These are phyloP conservation scores for Candida fluviatilis DNA, from an alignment of 805 yeast species.

Conservation along the genomic window DNA sequence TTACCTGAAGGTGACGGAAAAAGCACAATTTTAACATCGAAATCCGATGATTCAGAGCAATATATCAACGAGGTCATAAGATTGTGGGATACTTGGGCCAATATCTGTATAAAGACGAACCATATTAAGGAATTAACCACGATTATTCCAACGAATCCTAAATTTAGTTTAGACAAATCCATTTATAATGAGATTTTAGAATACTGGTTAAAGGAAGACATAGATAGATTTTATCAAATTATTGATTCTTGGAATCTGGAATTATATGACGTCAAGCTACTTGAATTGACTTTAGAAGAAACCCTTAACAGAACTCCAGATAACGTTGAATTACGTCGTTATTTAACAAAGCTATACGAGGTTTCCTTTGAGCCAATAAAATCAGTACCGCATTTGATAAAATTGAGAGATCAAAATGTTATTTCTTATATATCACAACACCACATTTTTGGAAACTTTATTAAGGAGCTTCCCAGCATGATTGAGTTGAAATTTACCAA, in stretches of 20 bases:
- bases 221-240: constrained; percentile 35
- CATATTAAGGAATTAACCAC: constrained; percentile 46
- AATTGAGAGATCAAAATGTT: constrained; percentile 49
- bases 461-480: constrained; percentile 48
- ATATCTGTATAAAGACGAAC: constrained; percentile 45
- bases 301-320: constrained; percentile 27
- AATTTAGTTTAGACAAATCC: constrained; percentile 26
- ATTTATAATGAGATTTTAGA: constrained; percentile 43
- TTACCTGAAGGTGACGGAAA: constrained; percentile 26
- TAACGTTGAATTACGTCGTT: constrained; percentile 30
- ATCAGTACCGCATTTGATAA: constrained; percentile 64
- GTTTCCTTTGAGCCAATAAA: constrained; percentile 52
- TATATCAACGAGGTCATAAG: constrained; percentile 19
- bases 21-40: constrained; percentile 25
- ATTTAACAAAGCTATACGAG: constrained; percentile 52
- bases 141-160: constrained; percentile 49
- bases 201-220: constrained; percentile 36
- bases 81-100: constrained; percentile 67
- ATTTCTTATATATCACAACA: constrained; percentile 56
- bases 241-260: constrained; percentile 55
- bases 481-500: constrained; percentile 37
- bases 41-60: constrained; percentile 13
- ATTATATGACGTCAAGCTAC: constrained; percentile 43
- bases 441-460: constrained; percentile 55
- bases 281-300: constrained; percentile 47